Evolutionary conservation across 768 basidiomycete genomes (phyloP), one percentile per base, ranked within the genome.

Genomic region (Amanita inopinata): DNA sequence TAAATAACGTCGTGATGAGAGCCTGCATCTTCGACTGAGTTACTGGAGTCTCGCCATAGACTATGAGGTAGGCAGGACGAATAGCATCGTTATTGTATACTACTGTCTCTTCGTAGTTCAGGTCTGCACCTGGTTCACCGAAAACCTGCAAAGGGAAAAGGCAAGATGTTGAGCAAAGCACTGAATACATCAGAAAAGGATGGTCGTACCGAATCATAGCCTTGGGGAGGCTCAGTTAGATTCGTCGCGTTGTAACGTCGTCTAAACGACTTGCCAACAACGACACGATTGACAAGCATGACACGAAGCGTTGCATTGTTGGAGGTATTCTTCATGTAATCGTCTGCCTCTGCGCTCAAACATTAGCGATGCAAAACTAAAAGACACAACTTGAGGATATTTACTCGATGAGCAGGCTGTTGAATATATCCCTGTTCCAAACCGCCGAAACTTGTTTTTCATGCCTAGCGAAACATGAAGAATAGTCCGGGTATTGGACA

Each of bases 21-120:
- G 59, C 46, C 19, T 58, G 61, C 6, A 69, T 36, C 45, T 63
- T 65, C 24, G 57, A 60, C 30, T 55, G 51, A 14, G 43, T 37
- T 40, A 50, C 43, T 30, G 62, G 56, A 24, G 48, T 46, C 23
- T 65, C 57, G 12, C 73, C 76, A 50, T 81, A 83, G 14, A 80
- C 70, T n/a, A 83, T 57, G 43, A 82, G 62, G 57, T 72, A 83
- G 0, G 76, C 76, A 12, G 80, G 80, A 5, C 78, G 71, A 49
- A 80, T 73, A 20, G 80, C 78, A 48, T 80, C 78, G 51, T 80
- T 80, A 33, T 63, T 52, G 50, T 82, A 82, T 10, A 79, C 77
- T 5, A 81, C 77, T 3, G 76, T 80, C 56, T 82, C 80, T 56
- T 76, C 77, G 46, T 80, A 81, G 53, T 81, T 82, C 37, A 82